Conservation (phyloP, 1,284 basidiomycete genomes). For the Apiotrichum siamense region DNA sequence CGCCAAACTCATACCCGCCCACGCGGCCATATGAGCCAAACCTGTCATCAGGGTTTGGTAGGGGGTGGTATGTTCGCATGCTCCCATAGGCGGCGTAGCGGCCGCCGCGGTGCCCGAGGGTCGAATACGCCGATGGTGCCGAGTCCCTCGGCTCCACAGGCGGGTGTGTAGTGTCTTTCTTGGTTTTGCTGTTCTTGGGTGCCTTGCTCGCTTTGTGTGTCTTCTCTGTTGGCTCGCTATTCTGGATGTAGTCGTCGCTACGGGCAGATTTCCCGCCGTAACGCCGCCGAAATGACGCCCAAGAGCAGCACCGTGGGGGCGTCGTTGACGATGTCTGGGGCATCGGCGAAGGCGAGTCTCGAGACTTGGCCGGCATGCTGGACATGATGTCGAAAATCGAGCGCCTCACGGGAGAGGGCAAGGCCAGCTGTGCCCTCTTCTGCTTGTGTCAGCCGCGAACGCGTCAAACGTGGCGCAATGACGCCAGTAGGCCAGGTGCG, state of each 20-base stretch:
- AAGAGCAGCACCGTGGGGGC: too few species aligned
- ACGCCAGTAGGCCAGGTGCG: background rate
- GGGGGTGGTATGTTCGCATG: background rate
- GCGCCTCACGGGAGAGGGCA: background rate
- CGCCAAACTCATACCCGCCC: background rate
- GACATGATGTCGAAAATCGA: background rate
- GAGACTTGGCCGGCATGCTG: background rate
- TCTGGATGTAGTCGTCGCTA: too few species aligned
- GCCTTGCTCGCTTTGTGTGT: too few species aligned
- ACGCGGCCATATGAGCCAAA: background rate
- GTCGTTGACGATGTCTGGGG: too few species aligned
- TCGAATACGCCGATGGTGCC: too few species aligned
- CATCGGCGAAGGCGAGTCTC: too few species aligned
- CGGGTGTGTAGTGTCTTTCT: too few species aligned
- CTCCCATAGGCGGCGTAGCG: background rate
- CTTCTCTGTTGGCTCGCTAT: too few species aligned
- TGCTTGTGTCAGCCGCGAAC: background rate
- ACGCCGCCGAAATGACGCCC: too few species aligned
- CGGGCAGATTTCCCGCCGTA: too few species aligned
- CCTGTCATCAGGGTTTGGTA: background rate
- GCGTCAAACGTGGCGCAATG: background rate
- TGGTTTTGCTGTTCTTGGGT: too few species aligned
- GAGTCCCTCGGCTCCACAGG: too few species aligned
- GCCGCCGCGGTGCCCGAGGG: background rate
- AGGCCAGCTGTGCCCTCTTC: background rate